phyloP scores from a whole-genome alignment of 2,329 filamentous ascomycete genomes.

The Aspergillus glaucus region DNA sequence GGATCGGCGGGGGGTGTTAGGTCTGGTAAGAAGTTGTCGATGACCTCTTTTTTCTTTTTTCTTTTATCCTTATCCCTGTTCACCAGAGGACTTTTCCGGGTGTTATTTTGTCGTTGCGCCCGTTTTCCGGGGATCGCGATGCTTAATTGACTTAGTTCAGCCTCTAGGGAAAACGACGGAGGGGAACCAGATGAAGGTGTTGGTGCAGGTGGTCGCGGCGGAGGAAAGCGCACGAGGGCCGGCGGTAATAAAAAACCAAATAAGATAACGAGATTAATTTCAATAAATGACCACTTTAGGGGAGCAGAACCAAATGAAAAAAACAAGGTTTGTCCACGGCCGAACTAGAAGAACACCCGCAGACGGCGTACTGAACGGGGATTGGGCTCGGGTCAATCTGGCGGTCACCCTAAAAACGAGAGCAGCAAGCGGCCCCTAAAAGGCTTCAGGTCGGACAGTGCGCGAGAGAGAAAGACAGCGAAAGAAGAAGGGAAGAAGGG shows the following conservation, averaged over 20 bases:
- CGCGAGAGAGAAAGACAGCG: slow-evolving; percentile 20
- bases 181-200: slow-evolving; percentile 30
- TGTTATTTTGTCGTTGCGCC: slow-evolving; percentile 5
- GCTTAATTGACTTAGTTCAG: slow-evolving; percentile 36
- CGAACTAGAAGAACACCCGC: no score
- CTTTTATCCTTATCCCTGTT: background rate
- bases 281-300: no score
- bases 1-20: slow-evolving; percentile 7
- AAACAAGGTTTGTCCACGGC: slow-evolving; percentile 4
- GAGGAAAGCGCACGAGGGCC: slow-evolving; percentile 28
- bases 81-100: slow-evolving; percentile 17
- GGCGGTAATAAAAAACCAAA: slow-evolving; percentile 17
- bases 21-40: background rate
- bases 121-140: slow-evolving; percentile 15
- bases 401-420: slow-evolving; percentile 20
- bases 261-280: slow-evolving; percentile 1
- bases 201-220: slow-evolving; percentile 17
- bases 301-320: slow-evolving; percentile 2
- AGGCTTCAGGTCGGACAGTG: slow-evolving; percentile 16
- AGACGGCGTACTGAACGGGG: slow-evolving; percentile 8
- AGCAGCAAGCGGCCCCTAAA: slow-evolving; percentile 25
- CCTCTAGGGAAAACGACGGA: slow-evolving; percentile 25
- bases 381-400: slow-evolving; percentile 18
- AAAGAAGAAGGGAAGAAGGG: slow-evolving; percentile 19
- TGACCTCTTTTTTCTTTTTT: background rate